Percentiles rank a stretch among this genome's conserved stretches.
phyloP scores from a whole-genome alignment of 2,329 filamentous ascomycete species.

The Lithohypha guttulata region DNA sequence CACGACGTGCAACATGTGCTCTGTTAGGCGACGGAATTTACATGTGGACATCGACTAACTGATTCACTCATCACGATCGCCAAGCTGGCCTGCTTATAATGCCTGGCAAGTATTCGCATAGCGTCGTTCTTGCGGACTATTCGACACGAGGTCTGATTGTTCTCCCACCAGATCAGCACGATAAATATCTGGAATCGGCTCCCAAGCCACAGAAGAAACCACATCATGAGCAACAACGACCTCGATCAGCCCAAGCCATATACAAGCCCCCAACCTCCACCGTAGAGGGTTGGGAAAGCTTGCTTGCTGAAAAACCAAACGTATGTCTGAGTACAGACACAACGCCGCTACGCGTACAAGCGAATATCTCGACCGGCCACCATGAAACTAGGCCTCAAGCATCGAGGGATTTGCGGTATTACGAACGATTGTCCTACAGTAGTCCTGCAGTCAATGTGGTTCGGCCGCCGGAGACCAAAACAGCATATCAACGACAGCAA shows the following conservation, averaged over 20 bases:
- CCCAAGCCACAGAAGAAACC: neutral
- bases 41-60: too few relatives aligned
- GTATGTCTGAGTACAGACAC: too few relatives aligned
- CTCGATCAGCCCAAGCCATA: neutral
- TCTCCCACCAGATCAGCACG: conserved; percentile 11
- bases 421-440: neutral
- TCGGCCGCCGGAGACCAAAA: neutral
- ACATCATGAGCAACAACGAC: neutral
- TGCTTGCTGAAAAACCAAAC: too few relatives aligned
- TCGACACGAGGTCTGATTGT: conserved; percentile 16
- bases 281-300: too few relatives aligned
- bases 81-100: too few relatives aligned
- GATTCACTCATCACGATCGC: too few relatives aligned
- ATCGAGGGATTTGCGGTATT: neutral
- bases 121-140: conserved; percentile 18
- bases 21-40: too few relatives aligned
- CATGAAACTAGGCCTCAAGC: neutral
- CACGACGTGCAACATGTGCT: too few relatives aligned
- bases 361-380: neutral
- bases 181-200: conserved; percentile 18
- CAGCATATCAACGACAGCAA: neutral
- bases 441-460: neutral
- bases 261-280: neutral
- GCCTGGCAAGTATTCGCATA: conserved; percentile 21
- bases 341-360: too few relatives aligned